Evolutionary conservation across 805 yeast species (phyloP), one percentile per base, ranked within the genome.

Genomic region (Candida namnaoensis): DNA sequence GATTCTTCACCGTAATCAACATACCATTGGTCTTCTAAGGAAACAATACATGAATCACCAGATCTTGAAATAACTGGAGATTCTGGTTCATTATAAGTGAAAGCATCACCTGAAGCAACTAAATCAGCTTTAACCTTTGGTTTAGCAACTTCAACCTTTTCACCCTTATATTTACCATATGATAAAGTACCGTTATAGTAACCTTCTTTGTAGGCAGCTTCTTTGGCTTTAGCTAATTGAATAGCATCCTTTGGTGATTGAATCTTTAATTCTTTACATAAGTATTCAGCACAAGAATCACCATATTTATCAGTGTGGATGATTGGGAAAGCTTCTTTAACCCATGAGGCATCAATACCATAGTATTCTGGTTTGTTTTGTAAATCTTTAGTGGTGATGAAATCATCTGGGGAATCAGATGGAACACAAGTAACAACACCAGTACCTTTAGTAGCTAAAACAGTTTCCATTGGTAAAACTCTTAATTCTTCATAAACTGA

Each of bases 361-460:
- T 91, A 90, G 64, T 80, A 91, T 56, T 88, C 97, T 30, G 97
- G 84, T 69, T 91, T 91, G 71, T 87, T 80, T 53, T 74, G 74
- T 54, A 93, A 75, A 52, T 93, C 99, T 55, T 71, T 72, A 38
- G 83, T 76, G 45, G 96, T 93, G 65, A 91, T 80, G 60, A 57
- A 93, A 70, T 93, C 99, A 69, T 93, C 99, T 46, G 99, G 98
- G 44, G 98, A 90, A 65, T 90, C 96, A n/a, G 96, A 82, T 47
- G 98, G 99, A 48, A 90, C 98, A 71, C 96, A 93, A 6, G 98
- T 91, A 44, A 93, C 99, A 37, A 93, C 97, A 71, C 98, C 99
- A 37, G 98, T 93, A 76, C 99, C 99, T 71, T 93, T 93, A 43
- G 80, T 73, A 35, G 95, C 95, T 62, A 91, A 72, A 42, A 93